A percentile compares a stretch with the other conserved stretches of the same genome.
Evolutionary conservation across 192 early-diverging fungal species (phyloP).

Genomic region (Gamsiella multidivaricata): DNA sequence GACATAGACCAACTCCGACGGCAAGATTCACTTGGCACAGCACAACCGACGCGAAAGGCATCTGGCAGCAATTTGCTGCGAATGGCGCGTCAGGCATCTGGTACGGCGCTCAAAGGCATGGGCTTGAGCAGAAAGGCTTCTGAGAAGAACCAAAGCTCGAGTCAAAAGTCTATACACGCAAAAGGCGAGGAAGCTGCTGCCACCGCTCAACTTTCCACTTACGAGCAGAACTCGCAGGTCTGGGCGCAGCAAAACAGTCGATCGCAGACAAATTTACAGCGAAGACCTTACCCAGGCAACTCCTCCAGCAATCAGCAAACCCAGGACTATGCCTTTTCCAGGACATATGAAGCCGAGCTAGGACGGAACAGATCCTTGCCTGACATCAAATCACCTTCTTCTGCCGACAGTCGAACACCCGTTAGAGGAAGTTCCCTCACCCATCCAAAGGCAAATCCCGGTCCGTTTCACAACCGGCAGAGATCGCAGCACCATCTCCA

Average conservation of each 20-base stretch:
- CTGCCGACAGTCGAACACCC: conserved; percentile 6
- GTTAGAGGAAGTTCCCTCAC: conserved; percentile 29
- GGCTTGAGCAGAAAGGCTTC: conserved; percentile 34
- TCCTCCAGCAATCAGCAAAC: not conserved
- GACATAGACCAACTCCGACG: not conserved
- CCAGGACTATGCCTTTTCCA: not conserved
- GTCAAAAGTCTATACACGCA: not conserved
- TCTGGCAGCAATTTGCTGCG: conserved; percentile 32
- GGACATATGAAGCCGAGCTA: conserved; percentile 17
- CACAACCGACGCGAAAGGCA: conserved; percentile 13
- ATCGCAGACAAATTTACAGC: conserved; percentile 1
- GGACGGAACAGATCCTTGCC: conserved; percentile 32
- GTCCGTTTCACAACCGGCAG: conserved; percentile 24
- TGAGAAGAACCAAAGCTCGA: conserved; percentile 6
- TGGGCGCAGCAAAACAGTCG: not conserved
- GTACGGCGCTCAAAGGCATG: conserved; percentile 28
- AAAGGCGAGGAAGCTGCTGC: not conserved
- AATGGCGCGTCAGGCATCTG: conserved; percentile 45
- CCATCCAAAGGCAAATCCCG: conserved; percentile 30
- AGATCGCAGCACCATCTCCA: conserved; percentile 16
- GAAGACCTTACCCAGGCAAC: not conserved
- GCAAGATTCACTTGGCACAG: not conserved
- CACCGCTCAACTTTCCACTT: not conserved
- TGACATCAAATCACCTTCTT: conserved; percentile 17
- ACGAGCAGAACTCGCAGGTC: conserved; percentile 12